Evolutionary conservation across 2,329 filamentous ascomycete species (phyloP).

Genomic region (Trichoderma sp.): DNA sequence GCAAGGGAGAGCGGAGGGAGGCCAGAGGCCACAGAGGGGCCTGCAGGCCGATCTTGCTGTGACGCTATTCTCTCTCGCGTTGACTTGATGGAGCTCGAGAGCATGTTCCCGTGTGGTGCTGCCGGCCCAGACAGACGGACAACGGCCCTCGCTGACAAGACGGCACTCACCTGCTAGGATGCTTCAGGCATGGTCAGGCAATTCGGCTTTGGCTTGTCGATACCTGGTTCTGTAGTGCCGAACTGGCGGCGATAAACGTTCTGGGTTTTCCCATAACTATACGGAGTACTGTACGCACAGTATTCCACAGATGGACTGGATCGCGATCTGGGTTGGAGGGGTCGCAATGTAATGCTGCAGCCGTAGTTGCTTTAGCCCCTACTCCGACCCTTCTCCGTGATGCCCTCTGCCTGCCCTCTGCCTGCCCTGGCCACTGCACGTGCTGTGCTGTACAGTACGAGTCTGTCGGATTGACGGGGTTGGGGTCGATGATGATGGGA

Average conservation of each 20-base stretch:
- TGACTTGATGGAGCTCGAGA: not conserved
- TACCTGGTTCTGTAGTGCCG: not conserved
- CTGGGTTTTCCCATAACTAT: not conserved
- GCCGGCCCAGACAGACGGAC: not conserved
- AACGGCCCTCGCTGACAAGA: conserved; percentile 1
- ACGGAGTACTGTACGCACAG: not conserved
- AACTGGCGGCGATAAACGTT: not conserved
- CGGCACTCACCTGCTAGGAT: conserved; percentile 1
- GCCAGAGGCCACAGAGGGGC: not conserved
- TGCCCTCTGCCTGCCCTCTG: not conserved
- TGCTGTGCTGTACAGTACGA: not conserved
- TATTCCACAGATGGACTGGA: conserved; percentile 4
- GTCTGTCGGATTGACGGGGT: not conserved
- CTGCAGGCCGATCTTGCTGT: conserved; percentile 11
- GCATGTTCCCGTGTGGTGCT: not conserved
- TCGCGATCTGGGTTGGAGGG: conserved; percentile 2
- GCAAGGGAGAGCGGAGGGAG: conserved; percentile 2
- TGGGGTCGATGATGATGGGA: not conserved
- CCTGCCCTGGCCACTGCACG: not conserved
- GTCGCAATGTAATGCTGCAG: not conserved
- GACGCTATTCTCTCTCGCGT: not conserved
- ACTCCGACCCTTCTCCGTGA: not conserved
- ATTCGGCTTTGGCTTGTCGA: not conserved
- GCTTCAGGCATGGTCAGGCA: not conserved
- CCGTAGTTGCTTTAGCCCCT: not conserved